Evolutionary conservation across 345 rosid species (phyloP), one percentile per base, ranked within the genome.

Genomic region (Rhodomyrtus tomentosa): DNA sequence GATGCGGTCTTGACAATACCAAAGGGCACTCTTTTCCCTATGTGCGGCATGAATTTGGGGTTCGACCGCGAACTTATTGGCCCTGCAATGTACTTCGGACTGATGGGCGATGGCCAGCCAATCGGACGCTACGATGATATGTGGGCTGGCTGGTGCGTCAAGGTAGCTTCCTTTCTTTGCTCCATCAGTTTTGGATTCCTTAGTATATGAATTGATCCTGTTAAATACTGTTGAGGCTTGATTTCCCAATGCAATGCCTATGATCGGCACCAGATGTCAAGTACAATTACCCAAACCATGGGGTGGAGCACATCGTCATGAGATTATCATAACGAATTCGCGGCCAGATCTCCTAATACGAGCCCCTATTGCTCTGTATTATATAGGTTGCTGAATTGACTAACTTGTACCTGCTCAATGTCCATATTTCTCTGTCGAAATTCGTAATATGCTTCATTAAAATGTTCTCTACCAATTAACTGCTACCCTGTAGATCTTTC

Each of bases 61-160:
- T 96, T 96, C 48, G 91, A 95, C 90, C 97, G 99, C 74, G 93
- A 93, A 45, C 83, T 96, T 88, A 96, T 96, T n/a, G 98, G 98
- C n/a, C 96, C 98, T 51, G 98, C 99, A 59, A 95, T 96, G 98
- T 96, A 96, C 93, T 95, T 96, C 25, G 98, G 98, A 82, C 98
- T 96, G 82, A 95, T 94, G 99, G 98, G 99, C 22, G 98, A 96
- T 59, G 99, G 98, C 82, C 98, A 96, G 89, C 98, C 98, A 62
- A 95, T 96, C 49, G 97, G 96, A 72, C 97, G 99, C 14, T 95
- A 95, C 24, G 98, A 95, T 11, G 98, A 95, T 84, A 96, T 96
- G 99, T 96, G 99, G 99, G 98, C 98, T 79, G 98, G 99, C 84
- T 96, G 99, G 98, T 96, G 99, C n/a, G 76, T 82, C 87, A 93